phyloP scores from a whole-genome alignment of 768 basidiomycete genomes.

The Cytidiella melzeri region DNA sequence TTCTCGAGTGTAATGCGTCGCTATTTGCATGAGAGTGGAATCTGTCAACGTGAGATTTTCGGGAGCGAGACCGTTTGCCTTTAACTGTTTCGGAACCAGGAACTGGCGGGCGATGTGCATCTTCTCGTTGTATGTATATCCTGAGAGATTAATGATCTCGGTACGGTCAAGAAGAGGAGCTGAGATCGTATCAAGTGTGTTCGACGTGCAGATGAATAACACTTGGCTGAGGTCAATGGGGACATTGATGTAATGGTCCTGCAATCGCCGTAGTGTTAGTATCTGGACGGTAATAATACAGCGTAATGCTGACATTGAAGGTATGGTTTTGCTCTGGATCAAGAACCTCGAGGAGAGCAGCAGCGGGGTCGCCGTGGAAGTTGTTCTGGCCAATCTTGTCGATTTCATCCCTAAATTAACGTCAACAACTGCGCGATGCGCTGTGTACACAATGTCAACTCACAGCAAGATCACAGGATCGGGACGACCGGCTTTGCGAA shows the following conservation, averaged over 20 bases:
- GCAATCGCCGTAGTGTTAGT: neutral
- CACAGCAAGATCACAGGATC: conserved; percentile 77
- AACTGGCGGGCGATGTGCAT: conserved; percentile 82
- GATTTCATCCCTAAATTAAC: conserved; percentile 67
- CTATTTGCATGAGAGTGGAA: conserved; percentile 62
- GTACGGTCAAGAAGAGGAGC: conserved; percentile 85
- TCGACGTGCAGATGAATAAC: conserved; percentile 90
- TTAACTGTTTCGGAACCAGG: conserved; percentile 83
- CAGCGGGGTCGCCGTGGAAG: conserved; percentile 88
- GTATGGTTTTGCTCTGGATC: conserved; percentile 91
- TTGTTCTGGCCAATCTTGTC: conserved; percentile 87
- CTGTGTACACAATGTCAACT: conserved; percentile 9
- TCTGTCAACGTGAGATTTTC: conserved; percentile 62
- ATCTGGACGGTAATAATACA: neutral
- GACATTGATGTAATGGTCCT: conserved; percentile 91
- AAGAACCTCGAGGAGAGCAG: conserved; percentile 85
- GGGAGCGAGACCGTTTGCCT: conserved; percentile 64
- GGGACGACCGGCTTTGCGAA: conserved; percentile 73
- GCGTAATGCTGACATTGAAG: conserved; percentile 50
- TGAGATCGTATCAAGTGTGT: conserved; percentile 83
- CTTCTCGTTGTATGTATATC: conserved; percentile 89
- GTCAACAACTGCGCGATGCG: neutral
- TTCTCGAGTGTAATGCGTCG: conserved; percentile 81
- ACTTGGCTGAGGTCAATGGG: conserved; percentile 86
- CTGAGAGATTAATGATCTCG: conserved; percentile 80